phyloP scores from a whole-genome alignment of 768 basidiomycete species.

The Suillus subluteus region DNA sequence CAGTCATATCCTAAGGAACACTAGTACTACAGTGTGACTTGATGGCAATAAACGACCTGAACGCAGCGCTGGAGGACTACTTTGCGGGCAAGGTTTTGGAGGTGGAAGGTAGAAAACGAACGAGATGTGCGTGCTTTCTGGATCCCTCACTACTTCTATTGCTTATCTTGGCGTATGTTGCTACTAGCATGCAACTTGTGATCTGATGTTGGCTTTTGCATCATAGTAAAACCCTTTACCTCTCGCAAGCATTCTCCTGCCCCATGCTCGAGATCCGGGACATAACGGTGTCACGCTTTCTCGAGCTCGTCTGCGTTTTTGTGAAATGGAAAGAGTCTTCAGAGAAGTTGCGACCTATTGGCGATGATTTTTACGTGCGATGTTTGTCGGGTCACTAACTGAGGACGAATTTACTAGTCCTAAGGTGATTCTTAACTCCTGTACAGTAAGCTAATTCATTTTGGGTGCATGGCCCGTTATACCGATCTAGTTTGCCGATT shows the following conservation, averaged over 20 bases:
- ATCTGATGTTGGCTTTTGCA: not conserved
- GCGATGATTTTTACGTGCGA: not conserved
- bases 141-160: no score
- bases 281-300: not conserved
- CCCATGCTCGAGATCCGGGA: not conserved
- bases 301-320: not conserved
- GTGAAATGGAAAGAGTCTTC: no score
- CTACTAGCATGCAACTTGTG: not conserved
- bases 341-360: not conserved
- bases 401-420: constrained; percentile 15
- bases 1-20: not conserved
- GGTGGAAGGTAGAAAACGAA: not conserved
- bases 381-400: constrained; percentile 11
- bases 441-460: not conserved
- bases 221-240: not conserved
- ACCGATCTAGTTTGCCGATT: not conserved
- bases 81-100: not conserved
- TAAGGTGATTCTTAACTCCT: constrained; percentile 21
- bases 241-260: not conserved
- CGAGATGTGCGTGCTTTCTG: no score
- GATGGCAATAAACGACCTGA: no score
- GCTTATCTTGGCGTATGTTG: no score
- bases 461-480: constrained; percentile 26
- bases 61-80: no score
- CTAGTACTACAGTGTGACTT: not conserved